Base-by-base conservation (phyloP, 2,329 filamentous ascomycete species). In the Alternaria longipes region DNA sequence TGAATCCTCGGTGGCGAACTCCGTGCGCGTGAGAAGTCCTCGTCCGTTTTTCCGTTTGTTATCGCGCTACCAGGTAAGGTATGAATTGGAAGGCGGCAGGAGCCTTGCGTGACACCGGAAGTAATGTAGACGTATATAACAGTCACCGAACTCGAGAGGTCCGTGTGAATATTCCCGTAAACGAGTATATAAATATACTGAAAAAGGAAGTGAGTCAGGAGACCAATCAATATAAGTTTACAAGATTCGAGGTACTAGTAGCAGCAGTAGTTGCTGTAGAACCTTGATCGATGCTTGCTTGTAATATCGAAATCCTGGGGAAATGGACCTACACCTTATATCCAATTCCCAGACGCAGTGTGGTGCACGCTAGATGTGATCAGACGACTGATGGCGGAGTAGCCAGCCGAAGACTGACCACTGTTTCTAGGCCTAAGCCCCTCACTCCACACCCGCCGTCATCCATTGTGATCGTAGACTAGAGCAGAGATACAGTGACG, bases 351-450 rank as follows among this genome's bases (percentile, higher is more conserved):
- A 34, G 44, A 49, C 51, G 28, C 32, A 28, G n/a, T 42, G 46
- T 30, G 26, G 20, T 47, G 20, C n/a, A 41, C 56, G 56, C 56
- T 54, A 54, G 47, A 45, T n/a, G n/a, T 46, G 55, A 41, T 41
- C 38, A 57, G 55, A 52, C 30, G 47, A 45, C 14, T 24, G 47
- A 54, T 22, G 28, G 51, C 36, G 36, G 51, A 59, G 56, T 18
- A 24, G 54, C 45, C 40, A 16, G 34, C 24, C 34, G 34, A 46
- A 32, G 20, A 54, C 32, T 50, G 46, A 32, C 46, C 30, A 16
- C 24, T 47, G 41, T 32, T 54, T 54, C 49, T 41, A 58, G 49
- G 32, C 41, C 38, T 20, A n/a, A 45, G 55, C 49, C 32, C 22
- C 41, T 36, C 30, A 24, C 41, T 22, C 32, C 22, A 22, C 41